These are phyloP conservation scores for Multifurca ochricompacta DNA, from an alignment of 768 basidiomycete genomes.

Conservation along the genomic window DNA sequence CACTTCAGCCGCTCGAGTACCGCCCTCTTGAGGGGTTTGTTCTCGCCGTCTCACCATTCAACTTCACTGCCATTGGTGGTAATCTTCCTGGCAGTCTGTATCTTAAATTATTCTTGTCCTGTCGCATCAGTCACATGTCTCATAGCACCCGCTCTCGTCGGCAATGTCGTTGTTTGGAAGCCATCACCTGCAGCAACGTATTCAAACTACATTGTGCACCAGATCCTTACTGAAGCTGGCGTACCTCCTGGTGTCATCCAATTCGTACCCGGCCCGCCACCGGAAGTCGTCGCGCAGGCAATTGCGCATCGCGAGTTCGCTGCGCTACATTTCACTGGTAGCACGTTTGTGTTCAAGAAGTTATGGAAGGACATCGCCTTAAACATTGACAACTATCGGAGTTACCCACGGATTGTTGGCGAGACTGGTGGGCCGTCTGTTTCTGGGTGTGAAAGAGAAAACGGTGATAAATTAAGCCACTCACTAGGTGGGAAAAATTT, in stretches of 20 bases:
- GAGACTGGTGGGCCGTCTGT: constrained; percentile 56
- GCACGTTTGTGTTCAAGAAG: constrained; percentile 88
- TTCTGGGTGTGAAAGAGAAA: background rate
- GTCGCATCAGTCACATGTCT: background rate
- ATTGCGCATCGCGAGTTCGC: constrained; percentile 76
- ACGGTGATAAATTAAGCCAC: background rate
- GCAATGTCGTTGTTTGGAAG: constrained; percentile 96
- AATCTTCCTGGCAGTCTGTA: constrained; percentile 71
- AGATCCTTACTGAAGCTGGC: constrained; percentile 90
- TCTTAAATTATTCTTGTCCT: background rate
- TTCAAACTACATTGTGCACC: constrained; percentile 87
- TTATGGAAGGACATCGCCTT: constrained; percentile 93
- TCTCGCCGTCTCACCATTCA: constrained; percentile 95
- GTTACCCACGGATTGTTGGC: constrained; percentile 93
- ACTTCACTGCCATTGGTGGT: constrained; percentile 96
- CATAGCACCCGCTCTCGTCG: constrained; percentile 82
- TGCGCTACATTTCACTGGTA: constrained; percentile 93
- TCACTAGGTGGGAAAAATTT: constrained; percentile 88
- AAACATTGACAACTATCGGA: constrained; percentile 81
- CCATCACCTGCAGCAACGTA: constrained; percentile 94
- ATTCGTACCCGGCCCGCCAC: constrained; percentile 86
- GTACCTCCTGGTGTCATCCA: constrained; percentile 93
- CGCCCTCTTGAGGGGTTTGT: constrained; percentile 98
- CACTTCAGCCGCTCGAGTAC: constrained; percentile 81
- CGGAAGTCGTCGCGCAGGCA: constrained; percentile 77